Base-by-base conservation (phyloP, 1,139 yeast genomes). In the Casaregolazyma lundiana region DNA sequence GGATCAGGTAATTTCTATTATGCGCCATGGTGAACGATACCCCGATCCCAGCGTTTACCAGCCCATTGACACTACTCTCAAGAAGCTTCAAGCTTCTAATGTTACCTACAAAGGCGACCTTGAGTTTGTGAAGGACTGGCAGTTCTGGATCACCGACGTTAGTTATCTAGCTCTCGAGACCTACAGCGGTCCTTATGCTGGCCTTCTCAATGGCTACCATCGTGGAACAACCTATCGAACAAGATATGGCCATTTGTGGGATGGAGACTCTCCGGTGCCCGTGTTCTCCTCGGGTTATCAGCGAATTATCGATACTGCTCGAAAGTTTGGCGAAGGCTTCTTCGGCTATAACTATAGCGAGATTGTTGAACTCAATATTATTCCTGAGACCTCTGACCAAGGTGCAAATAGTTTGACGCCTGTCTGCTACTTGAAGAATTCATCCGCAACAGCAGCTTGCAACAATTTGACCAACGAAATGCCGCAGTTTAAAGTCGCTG, bases 21-120 rank as follows among this genome's bases (percentile, higher is more conserved):
- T 76, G 49, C 75, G 92, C 60, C 92, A 84, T 56, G 92, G 90
- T n/a, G 89, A 82, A 59, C 69, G 92, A 56, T 84, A 71, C 60
- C 88, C 87, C 15, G 61, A 57, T 22, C 42, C 50, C 22, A 32
- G 47, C 43, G 53, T 48, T 41, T 59, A 51, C 32, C 48, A 39
- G 11, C 50, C 45, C 24, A 52, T 56, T 52, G 44, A 20, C 3
- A 46, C 43, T 5, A 43, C 60, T 8, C 40, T 52, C 17, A 48
- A 49, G 18, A 54, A 54, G 50, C 29, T 55, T 19, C 22, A 34
- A 13, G 20, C 29, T 9, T 34, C 60, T 5, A 59, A 59, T 47
- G 51, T 53, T 13, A 52, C 58, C 9, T 53, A 51, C 6, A 55
- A 55, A 3, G 73, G 72, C 6, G 60, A 69, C 9, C 57, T 73